Percentiles rank a stretch among this genome's conserved stretches.
These are phyloP conservation scores for Fusarium sp. DNA, from an alignment of 2,329 filamentous ascomycete species.

Conservation along the genomic window DNA sequence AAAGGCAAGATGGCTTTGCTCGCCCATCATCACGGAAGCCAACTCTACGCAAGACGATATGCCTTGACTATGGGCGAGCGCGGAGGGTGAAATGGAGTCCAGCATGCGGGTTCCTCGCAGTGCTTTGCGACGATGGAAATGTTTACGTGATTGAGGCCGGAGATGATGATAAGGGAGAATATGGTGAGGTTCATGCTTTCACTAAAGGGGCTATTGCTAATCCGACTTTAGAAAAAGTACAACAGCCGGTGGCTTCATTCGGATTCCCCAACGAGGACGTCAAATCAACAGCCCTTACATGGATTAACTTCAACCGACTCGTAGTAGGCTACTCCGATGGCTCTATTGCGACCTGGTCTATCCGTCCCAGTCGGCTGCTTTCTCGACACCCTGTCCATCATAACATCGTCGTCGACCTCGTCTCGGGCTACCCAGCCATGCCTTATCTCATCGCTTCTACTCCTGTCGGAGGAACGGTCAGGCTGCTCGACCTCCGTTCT, in stretches of 20 bases:
- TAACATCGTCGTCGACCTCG: slow-evolving; percentile 68
- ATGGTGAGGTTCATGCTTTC: slow-evolving; percentile 54
- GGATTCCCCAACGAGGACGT: slow-evolving; percentile 64
- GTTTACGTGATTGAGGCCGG: slow-evolving; percentile 65
- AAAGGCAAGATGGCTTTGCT: slow-evolving; percentile 51
- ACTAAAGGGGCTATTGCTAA: slow-evolving; percentile 41
- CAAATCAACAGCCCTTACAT: slow-evolving; percentile 68
- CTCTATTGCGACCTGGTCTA: slow-evolving; percentile 70
- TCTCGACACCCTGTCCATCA: slow-evolving; percentile 69
- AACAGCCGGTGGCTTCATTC: slow-evolving; percentile 62
- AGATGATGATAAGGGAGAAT: slow-evolving; percentile 52
- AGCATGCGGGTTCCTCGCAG: slow-evolving; percentile 62
- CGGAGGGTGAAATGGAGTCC: slow-evolving; percentile 70
- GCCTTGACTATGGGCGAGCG: slow-evolving; percentile 67
- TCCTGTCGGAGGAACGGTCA: slow-evolving; percentile 68
- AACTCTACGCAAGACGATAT: slow-evolving; percentile 61
- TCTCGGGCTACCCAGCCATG: slow-evolving; percentile 70
- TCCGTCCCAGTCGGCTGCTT: slow-evolving; percentile 65
- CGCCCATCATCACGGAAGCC: slow-evolving; percentile 56
- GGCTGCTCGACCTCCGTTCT: slow-evolving; percentile 67
- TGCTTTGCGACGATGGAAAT: slow-evolving; percentile 67
- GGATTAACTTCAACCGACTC: slow-evolving; percentile 70
- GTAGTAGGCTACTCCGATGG: slow-evolving; percentile 71
- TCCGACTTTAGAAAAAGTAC: slow-evolving; percentile 60
- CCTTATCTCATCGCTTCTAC: slow-evolving; percentile 70